Evolutionary conservation across 2,329 filamentous ascomycete genomes (phyloP).

Genomic region (Aspergillus unguis): DNA sequence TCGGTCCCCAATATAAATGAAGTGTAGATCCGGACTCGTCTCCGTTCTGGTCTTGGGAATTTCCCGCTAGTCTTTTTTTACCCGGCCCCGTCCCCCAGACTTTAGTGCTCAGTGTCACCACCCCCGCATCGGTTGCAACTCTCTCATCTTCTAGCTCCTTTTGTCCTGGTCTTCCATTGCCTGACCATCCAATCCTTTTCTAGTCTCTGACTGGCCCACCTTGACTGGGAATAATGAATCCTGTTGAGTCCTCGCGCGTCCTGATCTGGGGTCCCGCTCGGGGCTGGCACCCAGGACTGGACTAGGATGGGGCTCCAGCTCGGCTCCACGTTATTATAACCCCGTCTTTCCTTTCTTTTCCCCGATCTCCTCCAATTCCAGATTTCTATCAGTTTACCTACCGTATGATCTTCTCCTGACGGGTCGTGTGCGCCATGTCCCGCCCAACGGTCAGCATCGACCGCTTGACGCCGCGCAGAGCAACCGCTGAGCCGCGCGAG

Average conservation of each 20-base stretch:
- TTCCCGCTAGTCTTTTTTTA: slow-evolving; percentile 9
- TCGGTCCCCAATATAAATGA: no score
- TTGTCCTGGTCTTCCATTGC: neutral
- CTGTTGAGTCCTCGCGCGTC: neutral
- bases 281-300: neutral
- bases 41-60: slow-evolving; percentile 21
- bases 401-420: no score
- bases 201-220: slow-evolving; percentile 7
- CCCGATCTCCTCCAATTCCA: neutral
- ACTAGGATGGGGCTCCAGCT: no score
- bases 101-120: slow-evolving; percentile 1
- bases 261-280: neutral
- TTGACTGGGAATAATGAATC: neutral
- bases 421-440: slow-evolving; percentile 49
- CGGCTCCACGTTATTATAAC: neutral
- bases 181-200: neutral
- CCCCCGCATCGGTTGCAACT: slow-evolving; percentile 18
- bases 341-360: slow-evolving; percentile 1
- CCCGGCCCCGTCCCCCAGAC: neutral
- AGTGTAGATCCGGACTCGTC: slow-evolving; percentile 4
- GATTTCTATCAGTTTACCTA: no score
- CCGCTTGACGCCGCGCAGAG: slow-evolving; percentile 67
- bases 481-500: slow-evolving; percentile 74
- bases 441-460: slow-evolving; percentile 79
- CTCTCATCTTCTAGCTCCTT: slow-evolving; percentile 5